Evolutionary conservation across 179 eudicot genomes (phyloP), one percentile per base, ranked within the genome.

Genomic region (Beta corolliflora): DNA sequence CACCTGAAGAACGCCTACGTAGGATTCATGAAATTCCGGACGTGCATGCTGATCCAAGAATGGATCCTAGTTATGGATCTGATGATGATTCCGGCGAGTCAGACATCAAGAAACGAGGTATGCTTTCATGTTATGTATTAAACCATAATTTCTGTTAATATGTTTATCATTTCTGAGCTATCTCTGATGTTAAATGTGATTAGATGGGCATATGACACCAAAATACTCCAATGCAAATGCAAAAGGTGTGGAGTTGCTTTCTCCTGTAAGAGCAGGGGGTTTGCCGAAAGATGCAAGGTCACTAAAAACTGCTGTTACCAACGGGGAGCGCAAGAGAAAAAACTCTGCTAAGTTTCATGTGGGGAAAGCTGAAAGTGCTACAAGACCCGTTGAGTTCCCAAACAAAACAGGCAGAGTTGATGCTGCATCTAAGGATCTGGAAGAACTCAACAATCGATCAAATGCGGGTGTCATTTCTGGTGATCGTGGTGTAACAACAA

Each of bases 21-120:
- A 91, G 98, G 84, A 85, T 97, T 59, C 88, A 87, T 68, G 97
- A 93, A 85, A 83, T 92, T 81, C 97, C 99, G 65, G 92, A 93
- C 82, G 92, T 97, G 71, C 98, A 89, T 81, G 91, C 93, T 50
- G 99, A 97, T 90, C 98, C 99, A 66, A 91, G 91, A 72, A 94
- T 97, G 99, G 98, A 93, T 86, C 99, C 98, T 54, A 84, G 86
- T 77, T 86, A 91, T 71, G 95, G 91, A 48, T 94, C 99, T 76
- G 99, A 93, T 48, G 90, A 93, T 76, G 92, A 88, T 81, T 87
- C 90, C 80, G 97, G 84, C 54, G 87, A 92, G 73, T 79, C 82
- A 58, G 94, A 91, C 71, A 85, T 83, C 18, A 84, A 73, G 79
- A 91, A 86, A 84, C 93, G 86, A 93, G 99, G 98, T 97, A 79